Base-by-base conservation (phyloP, 2,329 filamentous ascomycete genomes). In the Aspergillus alliaceus region DNA sequence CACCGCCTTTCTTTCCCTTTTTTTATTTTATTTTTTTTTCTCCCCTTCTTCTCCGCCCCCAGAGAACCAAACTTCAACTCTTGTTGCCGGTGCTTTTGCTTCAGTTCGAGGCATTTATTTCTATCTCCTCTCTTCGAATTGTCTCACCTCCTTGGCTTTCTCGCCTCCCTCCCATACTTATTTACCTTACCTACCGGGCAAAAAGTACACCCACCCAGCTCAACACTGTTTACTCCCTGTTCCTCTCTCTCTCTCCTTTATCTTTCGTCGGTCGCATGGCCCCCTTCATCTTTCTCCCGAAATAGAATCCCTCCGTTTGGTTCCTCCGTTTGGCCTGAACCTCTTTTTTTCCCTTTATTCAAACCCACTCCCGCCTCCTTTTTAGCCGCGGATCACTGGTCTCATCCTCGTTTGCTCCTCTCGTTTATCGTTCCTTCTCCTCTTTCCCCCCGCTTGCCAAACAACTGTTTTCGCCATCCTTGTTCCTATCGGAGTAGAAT, bases 251-350 rank as follows among this genome's bases (percentile, higher is more conserved):
- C 53, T 37, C 14, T 50, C 50, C 22, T 29, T 53, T 20, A 11
- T 53, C 24, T 37, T 24, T 54, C 39, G 51, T 53, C 42, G 53
- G 58, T 63, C 61, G 59, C 61, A 58, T 61, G 59, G 49, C 53
- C 52, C 49, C 56, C 49, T 47, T 46, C 50, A 57, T 31, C 53
- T 25, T 47, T 24, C 35, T 46, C 34, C 44, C 51, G 42, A 57
- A 53, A 44, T 51, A 50, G 42, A 15, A 37, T 37, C 29, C 25
- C 20, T 54, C 51, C 31, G 40, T 48, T 52, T 39, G 22, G 44
- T 54, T 39, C 44, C 29, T 32, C 44, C 27, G 44, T 48, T 32
- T 48, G 27, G 44, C 24, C 32, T 27, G 46, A 44, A 34, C 53
- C 12, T 44, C 24, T 27, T 32, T 24, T 20, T 47, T 18, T 25